Evolutionary conservation across 2,329 filamentous ascomycete species (phyloP), one percentile per base, ranked within the genome.

Genomic region (Knufia fluminis): DNA sequence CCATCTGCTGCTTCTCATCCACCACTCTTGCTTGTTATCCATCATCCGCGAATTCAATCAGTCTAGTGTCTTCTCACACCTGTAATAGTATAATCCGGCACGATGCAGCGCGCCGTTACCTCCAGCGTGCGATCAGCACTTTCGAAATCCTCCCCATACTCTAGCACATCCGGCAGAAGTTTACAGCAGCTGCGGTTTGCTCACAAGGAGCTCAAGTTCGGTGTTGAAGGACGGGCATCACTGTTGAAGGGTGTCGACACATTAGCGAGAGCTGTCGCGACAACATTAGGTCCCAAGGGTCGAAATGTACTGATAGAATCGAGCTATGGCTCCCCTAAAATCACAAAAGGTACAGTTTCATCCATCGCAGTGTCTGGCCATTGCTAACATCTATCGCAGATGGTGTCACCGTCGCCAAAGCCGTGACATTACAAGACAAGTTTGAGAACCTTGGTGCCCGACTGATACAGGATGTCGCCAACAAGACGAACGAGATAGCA

Each of bases 371-470:
- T 42, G 22, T 35, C 14, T 41, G 19, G 19, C 9, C 20, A 49
- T 41, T 17, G 51, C 60, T 60, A 54, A 62, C 51, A 22, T 39
- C 36, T 44, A 19, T 35, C 48, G 46, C 57, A 90, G 86, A 92
- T 71, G 86, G 86, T 82, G 86, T 92, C 41, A 90, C 85, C 61
- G 86, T 92, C 62, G 86, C 86, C 61, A 91, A 85, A 74, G 89
- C 91, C 57, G 86, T 98, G 64, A 81, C 80, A 57, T 82, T 98
- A 59, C 83, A 98, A 79, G 92, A 98, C 79, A 97, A 97, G 76
- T 98, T 96, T 72, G 92, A 98, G 77, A 98, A 98, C 78, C 86
- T 98, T 62, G 92, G 92, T 69, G 92, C 92, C 64, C 86, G 87
- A 66, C 82, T 98, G 60, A 82, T 98, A 61, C 90, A 97, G 75